Evolutionary conservation across 345 rosid genomes (phyloP), one percentile per base, ranked within the genome.

Genomic region (Punica granatum): DNA sequence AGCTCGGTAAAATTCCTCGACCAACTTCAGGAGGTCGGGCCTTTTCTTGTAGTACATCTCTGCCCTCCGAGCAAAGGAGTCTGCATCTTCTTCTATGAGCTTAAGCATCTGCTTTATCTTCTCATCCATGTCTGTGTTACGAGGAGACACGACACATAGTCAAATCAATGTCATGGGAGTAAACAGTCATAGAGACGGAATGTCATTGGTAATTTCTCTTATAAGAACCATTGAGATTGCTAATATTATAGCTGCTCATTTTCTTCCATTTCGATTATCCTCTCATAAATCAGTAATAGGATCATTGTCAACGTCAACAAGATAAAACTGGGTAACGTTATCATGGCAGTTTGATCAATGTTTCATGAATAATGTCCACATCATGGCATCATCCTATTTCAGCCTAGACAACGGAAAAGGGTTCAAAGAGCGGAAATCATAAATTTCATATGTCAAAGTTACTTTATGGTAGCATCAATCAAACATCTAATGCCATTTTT

Each of bases 21-120:
- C 99, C 82, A 92, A 63, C 74, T 90, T 87, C 94, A 95, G 86
- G 70, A 95, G 90, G 74, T 95, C 98, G 15, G 99, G 98, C 42
- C 99, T 90, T 79, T 90, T 85, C 86, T 86, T 90, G 70, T 92
- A 95, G 74, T 92, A 95, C 99, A 95, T 90, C 69, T 95, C 99
- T 31, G 99, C 99, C 78, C 97, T 83, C 76, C 92, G 88, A 32
- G 99, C 99, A 70, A 95, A 95, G n/a, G 99, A 92, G 77, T 95
- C 99, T 37, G 98, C 99, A 80, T 95, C 99, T 80, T 92, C 97
- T 81, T 92, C 99, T 46, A 92, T 85, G 75, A 95, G 88, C 81
- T 86, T 95, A 77, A 95, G 92, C 98, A 95, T 95, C 72, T 90
- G 93, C 56, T 84, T 90, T 59, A 95, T 93, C 71, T 87, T 92